Conservation (phyloP, 371 early-diverging fungal genomes). For the Syncephalis plumigaleata region DNA sequence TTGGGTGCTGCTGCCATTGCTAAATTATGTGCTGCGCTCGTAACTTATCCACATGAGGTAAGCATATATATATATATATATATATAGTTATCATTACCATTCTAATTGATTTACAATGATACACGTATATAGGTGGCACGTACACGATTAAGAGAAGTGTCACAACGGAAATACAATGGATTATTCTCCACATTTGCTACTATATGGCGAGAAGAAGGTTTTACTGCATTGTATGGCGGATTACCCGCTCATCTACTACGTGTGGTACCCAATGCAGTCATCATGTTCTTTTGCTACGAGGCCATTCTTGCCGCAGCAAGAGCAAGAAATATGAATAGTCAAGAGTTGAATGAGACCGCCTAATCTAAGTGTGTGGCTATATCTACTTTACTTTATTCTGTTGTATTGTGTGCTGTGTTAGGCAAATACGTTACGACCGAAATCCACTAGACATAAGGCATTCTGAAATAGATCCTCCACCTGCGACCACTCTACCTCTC, state of each 20-base stretch:
- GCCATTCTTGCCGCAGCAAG: slow-evolving; percentile 17
- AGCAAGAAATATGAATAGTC: too few species aligned
- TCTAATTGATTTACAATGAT: too few species aligned
- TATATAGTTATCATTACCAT: slow-evolving; percentile 6
- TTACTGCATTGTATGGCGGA: slow-evolving; percentile 81
- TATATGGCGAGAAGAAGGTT: slow-evolving; percentile 71
- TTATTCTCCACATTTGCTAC: slow-evolving; percentile 47
- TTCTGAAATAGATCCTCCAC: slow-evolving; percentile 61
- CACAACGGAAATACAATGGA: slow-evolving; percentile 64
- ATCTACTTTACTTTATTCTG: too few species aligned
- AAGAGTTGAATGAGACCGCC: too few species aligned
- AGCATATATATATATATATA: too few species aligned
- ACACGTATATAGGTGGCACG: slow-evolving; percentile 39
- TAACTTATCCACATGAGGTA: slow-evolving; percentile 69
- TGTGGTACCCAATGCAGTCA: slow-evolving; percentile 91
- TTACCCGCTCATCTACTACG: slow-evolving; percentile 87
- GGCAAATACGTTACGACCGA: slow-evolving; percentile 26
- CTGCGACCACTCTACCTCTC: slow-evolving; percentile 37
- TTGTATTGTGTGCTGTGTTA: too few species aligned
- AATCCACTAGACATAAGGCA: slow-evolving; percentile 66
- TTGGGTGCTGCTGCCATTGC: slow-evolving; percentile 70
- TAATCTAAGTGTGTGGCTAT: too few species aligned
- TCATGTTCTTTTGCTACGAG: slow-evolving; percentile 89
- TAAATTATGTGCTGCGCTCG: slow-evolving; percentile 72
- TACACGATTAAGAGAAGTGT: slow-evolving; percentile 73